Percentiles rank a stretch among this genome's conserved stretches.
Conservation (phyloP, 1,284 basidiomycete species). For the Anthracocystis walkeri region DNA sequence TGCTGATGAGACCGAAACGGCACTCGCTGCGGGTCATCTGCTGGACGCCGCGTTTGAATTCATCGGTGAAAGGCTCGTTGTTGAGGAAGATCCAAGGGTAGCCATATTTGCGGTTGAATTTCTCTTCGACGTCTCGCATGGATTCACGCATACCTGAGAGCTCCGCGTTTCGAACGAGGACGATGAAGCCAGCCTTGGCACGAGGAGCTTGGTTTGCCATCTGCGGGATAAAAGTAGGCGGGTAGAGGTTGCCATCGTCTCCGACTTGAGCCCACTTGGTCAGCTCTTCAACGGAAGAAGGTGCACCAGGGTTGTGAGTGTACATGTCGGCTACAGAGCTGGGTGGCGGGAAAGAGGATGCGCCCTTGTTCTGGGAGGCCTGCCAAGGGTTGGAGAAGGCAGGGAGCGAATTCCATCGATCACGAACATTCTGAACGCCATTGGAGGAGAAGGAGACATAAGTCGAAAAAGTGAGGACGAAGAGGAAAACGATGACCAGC, state of each 20-base stretch:
- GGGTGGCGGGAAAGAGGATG: conserved; percentile 25
- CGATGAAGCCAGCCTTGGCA: conserved; percentile 69
- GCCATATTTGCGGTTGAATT: conserved; percentile 68
- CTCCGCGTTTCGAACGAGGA: conserved; percentile 69
- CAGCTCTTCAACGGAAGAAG: conserved; percentile 59
- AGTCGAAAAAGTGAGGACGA: conserved; percentile 54
- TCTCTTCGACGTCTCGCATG: conserved; percentile 64
- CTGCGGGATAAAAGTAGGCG: conserved; percentile 61
- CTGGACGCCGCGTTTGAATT: conserved; percentile 69
- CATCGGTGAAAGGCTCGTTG: conserved; percentile 69
- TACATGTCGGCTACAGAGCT: conserved; percentile 57
- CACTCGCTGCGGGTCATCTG: conserved; percentile 66
- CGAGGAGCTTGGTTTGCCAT: conserved; percentile 62
- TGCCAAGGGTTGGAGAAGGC: conserved; percentile 40
- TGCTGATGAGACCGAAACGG: conserved; percentile 82
- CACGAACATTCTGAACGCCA: conserved; percentile 40
- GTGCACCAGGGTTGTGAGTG: conserved; percentile 54
- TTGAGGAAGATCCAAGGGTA: conserved; percentile 71
- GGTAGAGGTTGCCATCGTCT: conserved; percentile 65
- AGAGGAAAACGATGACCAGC: conserved; percentile 53
- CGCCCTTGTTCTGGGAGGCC: conserved; percentile 9
- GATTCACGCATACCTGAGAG: conserved; percentile 61
- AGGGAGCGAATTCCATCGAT: conserved; percentile 35
- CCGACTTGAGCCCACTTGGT: conserved; percentile 58
- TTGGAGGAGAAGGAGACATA: conserved; percentile 56